Base-by-base conservation (phyloP, 202 grass and related monocot species). In the Digitaria exilis region DNA sequence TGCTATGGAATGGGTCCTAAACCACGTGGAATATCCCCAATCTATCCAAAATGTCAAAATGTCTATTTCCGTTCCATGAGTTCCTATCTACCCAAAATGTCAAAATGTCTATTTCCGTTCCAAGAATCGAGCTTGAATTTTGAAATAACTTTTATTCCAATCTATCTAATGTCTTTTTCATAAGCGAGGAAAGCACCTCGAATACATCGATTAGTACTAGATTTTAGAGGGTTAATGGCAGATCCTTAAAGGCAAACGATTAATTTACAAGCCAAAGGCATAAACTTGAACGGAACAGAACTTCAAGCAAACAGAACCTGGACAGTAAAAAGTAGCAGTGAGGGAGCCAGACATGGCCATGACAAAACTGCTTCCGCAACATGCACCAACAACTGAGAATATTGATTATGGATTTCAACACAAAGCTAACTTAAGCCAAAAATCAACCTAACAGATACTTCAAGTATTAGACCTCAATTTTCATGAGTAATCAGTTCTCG, bases 351-450 rank as follows among this genome's bases (percentile, higher is more conserved):
- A 31, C 4, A 77, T 26, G 19, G 30, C 54, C 50, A 61, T 50
- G 62, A 57, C 82, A 81, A 85, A 90, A 90, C 68, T 90, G 61
- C 61, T 79, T 66, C 61, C 43, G 43, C 79, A 30, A 57, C 46
- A 70, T 76, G 34, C 75, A 24, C 63, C 48, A 41, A 68, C 34
- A 10, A 56, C 71, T 31, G 41, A 69, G 76, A 41, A 60, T 35
- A 68, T 29, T 63, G 60, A 76, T 48, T 29, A 69, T 68, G 43
- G 60, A 78, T 63, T 74, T 79, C 75, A 76, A 63, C 67, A 80
- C 44, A 80, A 19, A 69, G 26, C 62, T 70, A 80, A 26, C 37
- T 46, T 63, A 35, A 45, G 54, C 62, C 69, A 87, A 87, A 87
- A 84, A 46, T 80, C 80, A 32, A 56, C 54, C 88, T 83, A 83